These are phyloP conservation scores for Pisolithus thermaeus DNA, from an alignment of 1,284 basidiomycete genomes.

Conservation along the genomic window DNA sequence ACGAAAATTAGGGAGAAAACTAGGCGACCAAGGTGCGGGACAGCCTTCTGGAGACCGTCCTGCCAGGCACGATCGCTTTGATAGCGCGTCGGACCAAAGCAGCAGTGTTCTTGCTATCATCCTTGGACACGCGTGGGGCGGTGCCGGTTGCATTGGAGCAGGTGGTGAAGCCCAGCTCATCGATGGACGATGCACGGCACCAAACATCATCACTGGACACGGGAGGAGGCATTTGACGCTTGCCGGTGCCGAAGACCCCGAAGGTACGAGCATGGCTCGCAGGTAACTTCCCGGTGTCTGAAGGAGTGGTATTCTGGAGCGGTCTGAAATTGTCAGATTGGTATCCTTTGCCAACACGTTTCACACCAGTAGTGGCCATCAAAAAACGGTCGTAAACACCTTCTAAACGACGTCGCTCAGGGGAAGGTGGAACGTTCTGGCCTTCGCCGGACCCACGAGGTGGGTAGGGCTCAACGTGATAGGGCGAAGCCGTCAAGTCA, in stretches of 20 bases:
- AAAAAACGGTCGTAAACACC: constrained; percentile 72
- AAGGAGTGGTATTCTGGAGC: constrained; percentile 12
- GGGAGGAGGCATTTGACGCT: constrained; percentile 57
- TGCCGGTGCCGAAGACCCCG: constrained; percentile 46
- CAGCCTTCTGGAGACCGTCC: constrained; percentile 40
- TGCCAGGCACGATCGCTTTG: constrained; percentile 58
- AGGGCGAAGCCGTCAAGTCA: constrained; percentile 53
- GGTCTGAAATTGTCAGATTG: constrained; percentile 56
- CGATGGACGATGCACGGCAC: constrained; percentile 37
- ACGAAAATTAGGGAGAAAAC: background rate
- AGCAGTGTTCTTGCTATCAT: constrained; percentile 45
- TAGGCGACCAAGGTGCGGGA: constrained; percentile 32
- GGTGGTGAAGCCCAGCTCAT: constrained; percentile 50
- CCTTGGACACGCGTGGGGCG: constrained; percentile 29
- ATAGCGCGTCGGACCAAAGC: constrained; percentile 59
- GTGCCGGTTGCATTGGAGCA: constrained; percentile 22
- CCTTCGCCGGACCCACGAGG: constrained; percentile 33
- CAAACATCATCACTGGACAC: constrained; percentile 57
- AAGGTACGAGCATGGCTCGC: constrained; percentile 34
- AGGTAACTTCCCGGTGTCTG: constrained; percentile 20
- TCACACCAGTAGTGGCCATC: constrained; percentile 71
- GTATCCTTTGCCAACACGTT: constrained; percentile 68
- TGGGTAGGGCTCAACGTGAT: constrained; percentile 59
- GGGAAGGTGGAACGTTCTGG: constrained; percentile 42
- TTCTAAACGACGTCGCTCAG: constrained; percentile 53